These are phyloP conservation scores for Colletotrichum plurivorum DNA, from an alignment of 2,329 filamentous ascomycete species.

Conservation along the genomic window DNA sequence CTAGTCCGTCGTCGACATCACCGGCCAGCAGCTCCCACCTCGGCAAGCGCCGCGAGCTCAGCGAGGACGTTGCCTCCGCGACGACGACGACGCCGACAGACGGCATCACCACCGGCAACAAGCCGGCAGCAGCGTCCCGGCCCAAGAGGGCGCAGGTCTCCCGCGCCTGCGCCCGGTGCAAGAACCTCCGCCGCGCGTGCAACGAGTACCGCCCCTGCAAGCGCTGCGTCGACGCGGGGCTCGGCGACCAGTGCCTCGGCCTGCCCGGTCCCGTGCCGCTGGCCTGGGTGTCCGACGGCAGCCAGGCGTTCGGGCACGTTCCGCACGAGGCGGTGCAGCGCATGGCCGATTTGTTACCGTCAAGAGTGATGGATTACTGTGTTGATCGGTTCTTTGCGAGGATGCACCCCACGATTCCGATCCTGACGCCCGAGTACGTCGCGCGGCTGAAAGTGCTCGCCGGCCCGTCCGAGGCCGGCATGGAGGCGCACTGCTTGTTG, in stretches of 20 bases:
- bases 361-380: constrained; percentile 54
- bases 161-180: constrained; percentile 59
- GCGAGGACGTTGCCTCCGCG: constrained; percentile 15
- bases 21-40: constrained; percentile 39
- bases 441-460: constrained; percentile 46
- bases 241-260: constrained; percentile 54
- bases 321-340: constrained; percentile 46
- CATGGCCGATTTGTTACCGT: constrained; percentile 52
- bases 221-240: constrained; percentile 58
- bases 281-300: constrained; percentile 42
- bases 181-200: constrained; percentile 58
- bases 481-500: constrained; percentile 54
- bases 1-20: constrained; percentile 38
- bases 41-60: constrained; percentile 28
- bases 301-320: constrained; percentile 44
- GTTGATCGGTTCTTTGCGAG: constrained; percentile 55
- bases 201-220: constrained; percentile 60
- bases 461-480: constrained; percentile 44
- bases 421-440: constrained; percentile 56
- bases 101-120: constrained; percentile 8
- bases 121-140: constrained; percentile 26
- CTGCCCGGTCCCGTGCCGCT: constrained; percentile 38
- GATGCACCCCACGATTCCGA: constrained; percentile 59
- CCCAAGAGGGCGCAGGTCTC: constrained; percentile 54
- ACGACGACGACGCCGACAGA: constrained; percentile 7